Base-by-base conservation (phyloP, 2,329 filamentous ascomycete genomes). In the Pseudogymnoascus sp. region DNA sequence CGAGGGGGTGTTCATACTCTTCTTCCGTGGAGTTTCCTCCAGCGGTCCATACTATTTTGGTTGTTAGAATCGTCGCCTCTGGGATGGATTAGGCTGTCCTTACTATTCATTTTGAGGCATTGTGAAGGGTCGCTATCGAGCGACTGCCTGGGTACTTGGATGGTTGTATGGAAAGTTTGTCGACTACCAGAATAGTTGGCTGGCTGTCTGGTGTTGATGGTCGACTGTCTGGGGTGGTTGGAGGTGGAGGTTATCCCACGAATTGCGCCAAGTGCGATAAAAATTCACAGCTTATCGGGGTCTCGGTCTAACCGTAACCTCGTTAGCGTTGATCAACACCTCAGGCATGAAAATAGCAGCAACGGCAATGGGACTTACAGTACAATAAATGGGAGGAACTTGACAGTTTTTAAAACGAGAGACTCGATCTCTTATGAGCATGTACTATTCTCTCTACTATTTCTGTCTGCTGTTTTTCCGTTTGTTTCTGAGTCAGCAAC, bases 361-460 rank as follows among this genome's bases (percentile, higher is more conserved):
- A 3, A 33, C 15, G 15, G 17, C 29, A 33, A 77, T 26, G 79
- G 83, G 67, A 84, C 86, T 73, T 92, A 93, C 77, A 37, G 15
- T n/a, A n/a, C 17, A 41, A 41, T 41, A 41, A 41, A 44, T 26
- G 11, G 21, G 1, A 5, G 17, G 10, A 6, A 24, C 17, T 41
- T 13, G 29, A 10, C 9, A 33, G 4, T 15, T 21, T 5, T 33
- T 4, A 33, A 17, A 33, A 17, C 13, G 5, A 54, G 2, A 10
- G 13, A 31, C 8, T 50, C n/a, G 8, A 31, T 50, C 26, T 31
- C 2, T 5, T 11, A 54, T 54, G 29, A 17, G 47, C 11, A 54
- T 33, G 7, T 54, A 33, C 17, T 3, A 21, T 33, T 33, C 11
- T 21, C 5, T 13, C 5, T 17, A 35, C 5, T 35, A 4, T 29